These are phyloP conservation scores for Stagonosporopsis rhizophila DNA, from an alignment of 2,329 filamentous ascomycete genomes.

Conservation along the genomic window DNA sequence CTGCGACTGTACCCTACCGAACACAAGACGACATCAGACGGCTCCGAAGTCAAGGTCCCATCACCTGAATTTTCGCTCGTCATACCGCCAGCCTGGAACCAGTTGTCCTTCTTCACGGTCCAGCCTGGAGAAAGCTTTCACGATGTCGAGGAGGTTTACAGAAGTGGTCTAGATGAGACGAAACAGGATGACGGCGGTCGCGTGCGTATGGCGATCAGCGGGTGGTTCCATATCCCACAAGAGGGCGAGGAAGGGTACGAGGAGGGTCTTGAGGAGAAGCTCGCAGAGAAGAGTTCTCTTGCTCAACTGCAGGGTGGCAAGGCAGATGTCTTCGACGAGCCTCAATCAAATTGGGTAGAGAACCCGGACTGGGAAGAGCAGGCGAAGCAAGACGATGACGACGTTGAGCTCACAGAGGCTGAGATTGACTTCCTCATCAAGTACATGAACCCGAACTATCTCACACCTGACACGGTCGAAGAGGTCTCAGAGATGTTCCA, in stretches of 20 bases:
- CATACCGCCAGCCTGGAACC: constrained; percentile 96
- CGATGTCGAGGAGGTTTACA: constrained; percentile 97
- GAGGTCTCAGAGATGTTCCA: constrained; percentile 80
- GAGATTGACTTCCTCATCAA: constrained; percentile 90
- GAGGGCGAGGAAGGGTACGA: constrained; percentile 91
- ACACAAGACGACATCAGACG: constrained; percentile 69
- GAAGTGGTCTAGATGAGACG: constrained; percentile 66
- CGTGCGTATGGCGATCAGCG: constrained; percentile 96
- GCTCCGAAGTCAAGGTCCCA: constrained; percentile 79
- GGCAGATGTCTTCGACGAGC: constrained; percentile 86
- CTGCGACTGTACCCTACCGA: constrained; percentile 82
- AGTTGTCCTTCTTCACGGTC: constrained; percentile 97
- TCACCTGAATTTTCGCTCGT: constrained; percentile 77
- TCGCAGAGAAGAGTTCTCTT: constrained; percentile 87
- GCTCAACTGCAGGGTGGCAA: constrained; percentile 88
- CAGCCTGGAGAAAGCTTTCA: constrained; percentile 99
- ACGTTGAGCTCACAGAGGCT: constrained; percentile 69
- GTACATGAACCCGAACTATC: constrained; percentile 87
- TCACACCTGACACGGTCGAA: constrained; percentile 89
- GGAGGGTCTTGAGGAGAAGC: constrained; percentile 83
- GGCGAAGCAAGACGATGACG: constrained; percentile 55
- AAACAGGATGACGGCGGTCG: constrained; percentile 73
- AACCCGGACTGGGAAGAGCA: constrained; percentile 45
- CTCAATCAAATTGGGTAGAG: constrained; percentile 66
- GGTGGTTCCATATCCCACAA: constrained; percentile 99